These are phyloP conservation scores for Chlamydomonas schloesseri DNA, from an alignment of 139 green algal genomes.

Conservation along the genomic window DNA sequence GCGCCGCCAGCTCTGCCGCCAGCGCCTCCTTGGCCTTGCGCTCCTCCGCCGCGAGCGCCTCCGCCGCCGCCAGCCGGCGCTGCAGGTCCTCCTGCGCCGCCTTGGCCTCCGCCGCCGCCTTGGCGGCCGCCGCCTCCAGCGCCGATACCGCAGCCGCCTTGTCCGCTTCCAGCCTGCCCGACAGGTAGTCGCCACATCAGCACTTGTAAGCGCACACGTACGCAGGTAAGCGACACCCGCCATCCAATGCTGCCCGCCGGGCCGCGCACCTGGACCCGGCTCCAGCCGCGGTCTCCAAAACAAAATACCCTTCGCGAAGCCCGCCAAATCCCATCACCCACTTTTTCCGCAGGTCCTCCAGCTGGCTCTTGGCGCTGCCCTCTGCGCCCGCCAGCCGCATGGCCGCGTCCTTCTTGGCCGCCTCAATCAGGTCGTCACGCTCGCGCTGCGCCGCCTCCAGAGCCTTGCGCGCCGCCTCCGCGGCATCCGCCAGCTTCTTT, in stretches of 20 bases:
- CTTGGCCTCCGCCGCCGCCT: background rate
- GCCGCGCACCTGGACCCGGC: too few relatives aligned
- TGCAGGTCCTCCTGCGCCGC: slow-evolving; percentile 7
- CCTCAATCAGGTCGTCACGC: slow-evolving; percentile 1
- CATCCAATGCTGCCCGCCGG: too few relatives aligned
- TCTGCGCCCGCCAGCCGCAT: slow-evolving; percentile 21
- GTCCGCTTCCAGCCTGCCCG: slow-evolving; percentile 18
- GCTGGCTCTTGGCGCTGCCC: slow-evolving; percentile 10
- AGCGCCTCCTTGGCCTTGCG: slow-evolving; percentile 13
- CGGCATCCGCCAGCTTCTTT: slow-evolving; percentile 3
- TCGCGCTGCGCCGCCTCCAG: slow-evolving; percentile 17
- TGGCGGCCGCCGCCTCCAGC: slow-evolving; percentile 1
- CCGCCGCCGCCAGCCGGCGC: slow-evolving; percentile 18
- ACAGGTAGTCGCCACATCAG: too few relatives aligned
- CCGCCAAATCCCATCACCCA: background rate
- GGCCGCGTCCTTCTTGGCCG: slow-evolving; percentile 18
- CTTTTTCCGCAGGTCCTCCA: slow-evolving; percentile 40
- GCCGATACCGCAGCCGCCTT: background rate
- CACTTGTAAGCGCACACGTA: too few relatives aligned
- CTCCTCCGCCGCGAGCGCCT: slow-evolving; percentile 22
- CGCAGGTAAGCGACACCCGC: too few relatives aligned
- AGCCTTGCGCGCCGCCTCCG: slow-evolving; percentile 28
- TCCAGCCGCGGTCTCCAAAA: background rate
- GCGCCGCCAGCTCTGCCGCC: slow-evolving; percentile 4
- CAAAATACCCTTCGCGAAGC: background rate